These are phyloP conservation scores for Colletotrichum lentis DNA, from an alignment of 2,329 filamentous ascomycete genomes.

Conservation along the genomic window DNA sequence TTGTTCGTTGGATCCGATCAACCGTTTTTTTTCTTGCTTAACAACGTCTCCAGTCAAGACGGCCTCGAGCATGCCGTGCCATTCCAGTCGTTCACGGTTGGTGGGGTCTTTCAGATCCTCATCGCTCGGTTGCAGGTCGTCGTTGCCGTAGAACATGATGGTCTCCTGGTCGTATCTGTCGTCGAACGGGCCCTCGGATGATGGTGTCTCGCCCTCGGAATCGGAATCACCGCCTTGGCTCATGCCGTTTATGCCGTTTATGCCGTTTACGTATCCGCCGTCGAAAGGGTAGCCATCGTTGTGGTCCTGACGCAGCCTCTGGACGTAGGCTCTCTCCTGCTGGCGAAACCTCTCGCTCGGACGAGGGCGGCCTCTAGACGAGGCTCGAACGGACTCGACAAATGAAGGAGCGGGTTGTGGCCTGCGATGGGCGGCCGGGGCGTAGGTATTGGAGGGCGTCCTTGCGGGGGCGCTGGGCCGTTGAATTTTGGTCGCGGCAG, in stretches of 20 bases:
- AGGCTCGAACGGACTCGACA: slow-evolving; percentile 57
- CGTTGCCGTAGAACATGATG: slow-evolving; percentile 89
- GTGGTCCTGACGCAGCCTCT: slow-evolving; percentile 84
- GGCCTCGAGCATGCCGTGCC: slow-evolving; percentile 97
- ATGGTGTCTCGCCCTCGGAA: slow-evolving; percentile 88
- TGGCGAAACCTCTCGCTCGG: slow-evolving; percentile 68
- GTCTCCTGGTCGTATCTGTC: slow-evolving; percentile 92
- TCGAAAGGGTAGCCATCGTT: slow-evolving; percentile 51
- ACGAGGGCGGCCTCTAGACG: slow-evolving; percentile 60
- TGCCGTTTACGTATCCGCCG: slow-evolving; percentile 66
- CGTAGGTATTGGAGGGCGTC: slow-evolving; percentile 83
- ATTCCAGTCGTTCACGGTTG: slow-evolving; percentile 90
- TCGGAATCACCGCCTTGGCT: slow-evolving; percentile 74
- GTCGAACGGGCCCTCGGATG: slow-evolving; percentile 83
- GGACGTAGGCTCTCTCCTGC: slow-evolving; percentile 94
- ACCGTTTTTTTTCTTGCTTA: slow-evolving; percentile 94
- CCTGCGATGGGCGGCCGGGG: slow-evolving; percentile 69
- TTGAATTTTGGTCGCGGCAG: slow-evolving; percentile 58
- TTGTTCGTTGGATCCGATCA: slow-evolving; percentile 78
- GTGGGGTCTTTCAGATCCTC: slow-evolving; percentile 90
- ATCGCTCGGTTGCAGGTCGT: slow-evolving; percentile 85
- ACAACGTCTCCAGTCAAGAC: slow-evolving; percentile 97
- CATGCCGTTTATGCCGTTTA: slow-evolving; percentile 54
- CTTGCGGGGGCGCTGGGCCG: slow-evolving; percentile 74
- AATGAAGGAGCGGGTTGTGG: slow-evolving; percentile 55